Evolutionary conservation across 306 rosid genomes (phyloP), one percentile per base, ranked within the genome.

Genomic region (Begonia masoniana): DNA sequence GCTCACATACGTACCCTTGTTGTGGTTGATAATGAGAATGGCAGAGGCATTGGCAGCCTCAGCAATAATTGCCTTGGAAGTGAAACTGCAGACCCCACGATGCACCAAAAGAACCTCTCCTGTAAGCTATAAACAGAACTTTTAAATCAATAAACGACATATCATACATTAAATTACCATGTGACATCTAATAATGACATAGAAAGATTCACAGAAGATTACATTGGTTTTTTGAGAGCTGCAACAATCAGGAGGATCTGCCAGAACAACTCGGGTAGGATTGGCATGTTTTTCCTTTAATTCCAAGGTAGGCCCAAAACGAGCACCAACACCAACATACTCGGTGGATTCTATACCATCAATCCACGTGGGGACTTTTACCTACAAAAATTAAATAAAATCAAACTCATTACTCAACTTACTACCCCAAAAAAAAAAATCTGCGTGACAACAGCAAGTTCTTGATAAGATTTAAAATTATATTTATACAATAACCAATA

Each of bases 241-340:
- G 68, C 99, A 91, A 71, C 83, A 91, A 71, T 91, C 99, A 62
- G 99, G 96, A 62, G 99, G 99, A 60, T 91, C 94, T 7, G 94
- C 96, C 50, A 91, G 82, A 73, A 76, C 92, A 73, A 91, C 96
- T 81, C 68, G 75, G 19, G 93, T 81, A 70, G 55, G 82, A 75
- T 68, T 91, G 62, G 99, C 99, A 68, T 50, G 92, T 66, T 76
- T 91, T 70, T 86, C 93, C 79, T 86, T 79, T 1, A 96, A 86
- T 64, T 86, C 96, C 79, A 91, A 61, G 8, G 92, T 79, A 10
- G 76, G 81, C 56, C 99, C 99, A 64, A 91, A 91, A 56, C 99
- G 83, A 26, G 99, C 99, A 52, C 99, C 99, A 43, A 91, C 86
- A 46, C 99, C 99, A 68, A 83, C 99, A 75, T 78, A 85, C 65